Conservation (phyloP, 768 basidiomycete species). For the Pleurotus eryngii region DNA sequence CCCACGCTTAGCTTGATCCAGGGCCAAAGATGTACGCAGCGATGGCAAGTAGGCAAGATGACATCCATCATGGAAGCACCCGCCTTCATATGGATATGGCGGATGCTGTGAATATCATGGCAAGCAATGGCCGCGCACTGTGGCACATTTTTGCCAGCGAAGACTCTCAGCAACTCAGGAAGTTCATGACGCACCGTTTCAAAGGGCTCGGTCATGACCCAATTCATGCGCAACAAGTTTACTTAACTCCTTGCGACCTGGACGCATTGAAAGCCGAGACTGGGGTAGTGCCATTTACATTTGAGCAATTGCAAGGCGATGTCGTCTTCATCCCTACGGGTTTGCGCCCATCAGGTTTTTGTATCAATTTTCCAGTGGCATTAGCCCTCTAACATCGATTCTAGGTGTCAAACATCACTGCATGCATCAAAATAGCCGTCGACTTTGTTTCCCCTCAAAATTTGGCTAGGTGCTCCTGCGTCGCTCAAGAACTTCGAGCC, state of each 20-base stretch:
- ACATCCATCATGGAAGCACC: not conserved
- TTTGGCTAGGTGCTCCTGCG: not conserved
- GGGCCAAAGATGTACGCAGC: slow-evolving; percentile 78
- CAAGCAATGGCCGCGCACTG: not conserved
- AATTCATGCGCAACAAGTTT: not conserved
- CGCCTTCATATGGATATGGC: slow-evolving; percentile 5
- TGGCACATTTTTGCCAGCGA: slow-evolving; percentile 2
- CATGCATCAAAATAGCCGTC: not conserved
- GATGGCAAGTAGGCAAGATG: slow-evolving; percentile 36
- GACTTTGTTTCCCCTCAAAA: not conserved
- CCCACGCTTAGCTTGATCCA: slow-evolving; percentile 9
- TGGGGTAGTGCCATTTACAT: slow-evolving; percentile 52
- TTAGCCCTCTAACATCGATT: not conserved
- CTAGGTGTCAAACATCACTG: slow-evolving; percentile 1
- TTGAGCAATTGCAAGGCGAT: slow-evolving; percentile 70
- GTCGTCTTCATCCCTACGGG: slow-evolving; percentile 73
- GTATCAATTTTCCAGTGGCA: not conserved
- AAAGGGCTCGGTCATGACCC: not conserved
- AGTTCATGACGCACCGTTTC: not conserved
- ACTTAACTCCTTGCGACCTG: not conserved
- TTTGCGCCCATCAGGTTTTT: not conserved
- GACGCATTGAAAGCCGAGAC: not conserved
- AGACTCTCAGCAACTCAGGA: not conserved
- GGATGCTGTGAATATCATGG: slow-evolving; percentile 7
- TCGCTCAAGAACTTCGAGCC: not conserved